These are phyloP conservation scores for Hypoxylon sp. DNA, from an alignment of 2,329 filamentous ascomycete species.

Conservation along the genomic window DNA sequence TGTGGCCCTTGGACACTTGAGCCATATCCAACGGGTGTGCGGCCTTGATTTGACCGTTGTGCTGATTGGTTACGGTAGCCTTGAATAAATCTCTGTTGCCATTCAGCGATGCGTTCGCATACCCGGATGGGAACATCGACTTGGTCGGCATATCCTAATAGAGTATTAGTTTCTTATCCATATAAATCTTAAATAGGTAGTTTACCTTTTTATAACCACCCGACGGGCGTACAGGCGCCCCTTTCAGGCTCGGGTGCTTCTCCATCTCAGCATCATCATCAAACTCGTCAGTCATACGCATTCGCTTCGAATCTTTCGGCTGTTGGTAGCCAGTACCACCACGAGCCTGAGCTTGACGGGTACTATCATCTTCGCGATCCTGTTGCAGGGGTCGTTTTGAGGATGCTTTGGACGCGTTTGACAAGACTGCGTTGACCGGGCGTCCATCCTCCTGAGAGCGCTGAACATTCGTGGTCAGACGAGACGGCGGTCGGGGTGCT, in stretches of 20 bases:
- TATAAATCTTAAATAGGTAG: constrained; percentile 39
- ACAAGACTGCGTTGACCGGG: constrained; percentile 71
- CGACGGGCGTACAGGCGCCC: constrained; percentile 87
- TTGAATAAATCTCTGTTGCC: constrained; percentile 74
- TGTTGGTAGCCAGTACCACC: constrained; percentile 76
- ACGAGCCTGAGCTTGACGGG: constrained; percentile 64
- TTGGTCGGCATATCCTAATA: constrained; percentile 73
- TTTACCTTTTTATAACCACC: constrained; percentile 77
- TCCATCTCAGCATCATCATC: constrained; percentile 74
- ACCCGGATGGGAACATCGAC: constrained; percentile 72
- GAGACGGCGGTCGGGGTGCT: constrained; percentile 66
- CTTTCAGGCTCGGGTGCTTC: constrained; percentile 78
- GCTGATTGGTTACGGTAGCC: constrained; percentile 75
- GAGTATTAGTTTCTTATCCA: constrained; percentile 54
- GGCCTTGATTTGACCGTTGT: constrained; percentile 74
- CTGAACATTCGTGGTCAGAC: constrained; percentile 69
- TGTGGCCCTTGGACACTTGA: constrained; percentile 89
- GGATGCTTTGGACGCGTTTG: constrained; percentile 77
- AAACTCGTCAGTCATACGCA: constrained; percentile 81
- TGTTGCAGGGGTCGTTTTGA: constrained; percentile 81
- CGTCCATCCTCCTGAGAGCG: constrained; percentile 74
- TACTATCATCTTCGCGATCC: constrained; percentile 71
- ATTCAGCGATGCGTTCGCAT: constrained; percentile 70
- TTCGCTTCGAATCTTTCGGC: constrained; percentile 81
- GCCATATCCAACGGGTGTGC: constrained; percentile 84